Evolutionary conservation across 805 yeast genomes (phyloP).

Genomic region (Pichia pseudocactophila): DNA sequence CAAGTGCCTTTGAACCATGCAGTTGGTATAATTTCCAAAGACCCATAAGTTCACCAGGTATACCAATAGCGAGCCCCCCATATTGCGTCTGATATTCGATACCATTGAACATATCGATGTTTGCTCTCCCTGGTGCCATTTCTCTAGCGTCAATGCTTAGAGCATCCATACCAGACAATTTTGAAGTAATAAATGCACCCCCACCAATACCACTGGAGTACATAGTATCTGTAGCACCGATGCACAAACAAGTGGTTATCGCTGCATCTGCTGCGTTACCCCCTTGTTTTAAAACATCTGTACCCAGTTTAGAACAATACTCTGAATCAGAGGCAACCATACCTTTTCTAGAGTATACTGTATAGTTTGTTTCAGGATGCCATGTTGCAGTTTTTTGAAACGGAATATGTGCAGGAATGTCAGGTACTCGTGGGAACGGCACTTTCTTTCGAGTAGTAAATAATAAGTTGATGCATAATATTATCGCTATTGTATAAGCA

Average conservation of each 20-base stretch:
- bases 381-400: constrained; percentile 32
- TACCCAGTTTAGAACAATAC: constrained; percentile 55
- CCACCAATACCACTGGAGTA: constrained; percentile 95
- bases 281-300: constrained; percentile 39
- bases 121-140: constrained; percentile 62
- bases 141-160: constrained; percentile 80
- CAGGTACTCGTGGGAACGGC: constrained; percentile 13
- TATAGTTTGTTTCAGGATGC: constrained; percentile 31
- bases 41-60: constrained; percentile 90
- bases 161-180: constrained; percentile 35
- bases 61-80: constrained; percentile 84
- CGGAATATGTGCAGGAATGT: constrained; percentile 25
- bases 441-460: background rate
- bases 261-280: constrained; percentile 95
- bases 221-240: constrained; percentile 76
- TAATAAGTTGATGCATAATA: background rate
- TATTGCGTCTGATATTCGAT: constrained; percentile 44
- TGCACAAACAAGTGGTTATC: constrained; percentile 78
- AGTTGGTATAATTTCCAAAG: constrained; percentile 47
- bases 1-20: constrained; percentile 63
- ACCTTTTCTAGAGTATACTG: constrained; percentile 37
- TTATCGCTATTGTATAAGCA: too few relatives aligned
- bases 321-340: constrained; percentile 65
- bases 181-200: constrained; percentile 65
- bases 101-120: constrained; percentile 52